Evolutionary conservation across 2,329 filamentous ascomycete genomes (phyloP).

Genomic region (Pezicula neosporulosa): DNA sequence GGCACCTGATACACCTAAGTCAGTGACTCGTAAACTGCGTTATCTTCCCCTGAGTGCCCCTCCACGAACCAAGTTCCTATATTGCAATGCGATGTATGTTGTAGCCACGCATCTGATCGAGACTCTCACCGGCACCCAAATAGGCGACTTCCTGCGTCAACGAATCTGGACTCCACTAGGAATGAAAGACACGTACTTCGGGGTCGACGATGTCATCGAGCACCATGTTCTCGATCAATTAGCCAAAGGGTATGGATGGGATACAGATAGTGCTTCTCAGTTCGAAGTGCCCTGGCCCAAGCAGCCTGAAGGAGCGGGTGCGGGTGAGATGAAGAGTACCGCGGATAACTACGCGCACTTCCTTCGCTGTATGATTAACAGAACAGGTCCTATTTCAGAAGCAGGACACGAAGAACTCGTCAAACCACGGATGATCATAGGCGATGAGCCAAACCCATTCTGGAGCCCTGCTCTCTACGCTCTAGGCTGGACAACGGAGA

Average conservation of each 20-base stretch:
- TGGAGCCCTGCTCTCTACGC: slow-evolving; percentile 8
- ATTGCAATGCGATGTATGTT: slow-evolving; percentile 46
- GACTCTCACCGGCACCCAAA: slow-evolving; percentile 30
- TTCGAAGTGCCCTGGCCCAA: slow-evolving; percentile 6
- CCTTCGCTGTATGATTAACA: slow-evolving; percentile 11
- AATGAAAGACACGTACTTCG: slow-evolving; percentile 38
- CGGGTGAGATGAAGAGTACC: slow-evolving; percentile 12
- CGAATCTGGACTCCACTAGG: slow-evolving; percentile 39
- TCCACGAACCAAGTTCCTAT: slow-evolving; percentile 41
- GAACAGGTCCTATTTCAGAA: slow-evolving; percentile 9
- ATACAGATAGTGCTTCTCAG: slow-evolving; percentile 2
- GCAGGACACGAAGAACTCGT: slow-evolving; percentile 11
- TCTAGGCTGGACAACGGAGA: slow-evolving; percentile 10
- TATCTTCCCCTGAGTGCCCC: slow-evolving; percentile 39
- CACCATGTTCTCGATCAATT: slow-evolving; percentile 2
- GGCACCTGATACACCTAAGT: slow-evolving; percentile 25
- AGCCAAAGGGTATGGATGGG: slow-evolving; percentile 9
- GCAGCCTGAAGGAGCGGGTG: slow-evolving; percentile 10
- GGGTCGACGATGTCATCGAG: slow-evolving; percentile 3
- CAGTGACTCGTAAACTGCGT: slow-evolving; percentile 38
- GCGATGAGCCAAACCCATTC: slow-evolving; percentile 4
- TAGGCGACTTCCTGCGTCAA: slow-evolving; percentile 36
- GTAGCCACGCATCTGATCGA: slow-evolving; percentile 42
- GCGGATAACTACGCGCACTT: slow-evolving; percentile 12
- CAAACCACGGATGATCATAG: slow-evolving; percentile 12